phyloP scores from a whole-genome alignment of 371 early-diverging fungal species.

The Apophysomyces variabilis region DNA sequence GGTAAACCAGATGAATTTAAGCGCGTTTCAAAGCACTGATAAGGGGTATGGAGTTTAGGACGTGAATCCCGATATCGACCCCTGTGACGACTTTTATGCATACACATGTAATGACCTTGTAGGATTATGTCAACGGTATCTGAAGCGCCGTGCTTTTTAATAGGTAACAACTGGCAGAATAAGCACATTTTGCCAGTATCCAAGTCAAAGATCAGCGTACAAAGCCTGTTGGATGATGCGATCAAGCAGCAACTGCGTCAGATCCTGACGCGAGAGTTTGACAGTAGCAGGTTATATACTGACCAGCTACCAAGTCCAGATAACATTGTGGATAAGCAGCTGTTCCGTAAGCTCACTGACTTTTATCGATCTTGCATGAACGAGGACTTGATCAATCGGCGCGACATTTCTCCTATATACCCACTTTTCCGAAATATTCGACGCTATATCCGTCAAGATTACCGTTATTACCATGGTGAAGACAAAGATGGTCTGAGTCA shows the following conservation, averaged over 20 bases:
- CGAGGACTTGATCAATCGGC: conserved; percentile 38
- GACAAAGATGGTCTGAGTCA: conserved; percentile 21
- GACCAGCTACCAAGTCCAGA: conserved; percentile 38
- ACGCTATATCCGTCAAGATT: conserved; percentile 19
- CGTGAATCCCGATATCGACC: conserved; percentile 49
- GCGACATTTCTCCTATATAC: conserved; percentile 41
- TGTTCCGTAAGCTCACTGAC: conserved; percentile 45
- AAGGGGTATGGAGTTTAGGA: conserved; percentile 25
- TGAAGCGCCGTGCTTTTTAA: background rate
- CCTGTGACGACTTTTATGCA: conserved; percentile 58
- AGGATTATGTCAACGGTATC: background rate
- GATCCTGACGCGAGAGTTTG: conserved; percentile 22
- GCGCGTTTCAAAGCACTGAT: background rate
- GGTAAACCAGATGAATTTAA: conserved; percentile 20
- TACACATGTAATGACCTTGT: conserved; percentile 27
- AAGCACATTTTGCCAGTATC: conserved; percentile 31
- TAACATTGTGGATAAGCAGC: conserved; percentile 41
- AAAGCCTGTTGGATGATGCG: conserved; percentile 15
- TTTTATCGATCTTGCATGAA: conserved; percentile 63
- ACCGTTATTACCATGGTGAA: background rate
- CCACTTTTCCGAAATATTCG: conserved; percentile 42
- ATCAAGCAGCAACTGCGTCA: conserved; percentile 26
- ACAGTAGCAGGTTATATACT: background rate
- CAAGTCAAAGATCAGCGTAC: conserved; percentile 29
- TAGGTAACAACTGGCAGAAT: conserved; percentile 42